A percentile compares a stretch with the other conserved stretches of the same genome.
phyloP scores from a whole-genome alignment of 495 filamentous ascomycete species.

The Talaromyces adpressus region DNA sequence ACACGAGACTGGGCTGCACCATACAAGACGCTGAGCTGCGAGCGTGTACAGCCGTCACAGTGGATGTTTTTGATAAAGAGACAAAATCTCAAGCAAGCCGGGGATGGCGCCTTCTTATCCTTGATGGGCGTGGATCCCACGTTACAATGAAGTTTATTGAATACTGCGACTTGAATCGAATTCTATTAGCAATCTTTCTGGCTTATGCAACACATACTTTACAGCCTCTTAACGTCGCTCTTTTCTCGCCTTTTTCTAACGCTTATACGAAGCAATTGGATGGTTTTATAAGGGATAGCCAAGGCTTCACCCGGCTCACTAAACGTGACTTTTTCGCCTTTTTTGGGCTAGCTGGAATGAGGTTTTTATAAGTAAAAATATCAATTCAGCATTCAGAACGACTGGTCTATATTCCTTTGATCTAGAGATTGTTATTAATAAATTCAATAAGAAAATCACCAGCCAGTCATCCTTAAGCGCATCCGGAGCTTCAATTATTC shows the following conservation, averaged over 20 bases:
- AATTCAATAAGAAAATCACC: too few relatives aligned
- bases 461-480: neutral
- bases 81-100: too few relatives aligned
- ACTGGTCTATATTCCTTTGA: neutral
- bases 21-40: too few relatives aligned
- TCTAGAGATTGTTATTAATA: neutral
- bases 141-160: too few relatives aligned
- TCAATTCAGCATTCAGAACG: neutral
- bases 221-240: slow-evolving; percentile 4
- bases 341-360: neutral
- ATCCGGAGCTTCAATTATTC: neutral
- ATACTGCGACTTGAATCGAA: neutral
- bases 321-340: slow-evolving; percentile 4
- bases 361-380: neutral
- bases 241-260: slow-evolving; percentile 5
- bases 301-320: neutral
- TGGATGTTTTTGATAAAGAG: too few relatives aligned
- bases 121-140: too few relatives aligned
- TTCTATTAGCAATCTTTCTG: neutral
- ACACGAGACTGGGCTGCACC: too few relatives aligned
- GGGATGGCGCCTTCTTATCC: too few relatives aligned
- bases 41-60: too few relatives aligned
- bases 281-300: slow-evolving; percentile 1
- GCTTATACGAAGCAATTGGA: slow-evolving; percentile 8
- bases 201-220: slow-evolving; percentile 4